Evolutionary conservation across 345 rosid genomes (phyloP).

Genomic region (Laguncularia racemosa): DNA sequence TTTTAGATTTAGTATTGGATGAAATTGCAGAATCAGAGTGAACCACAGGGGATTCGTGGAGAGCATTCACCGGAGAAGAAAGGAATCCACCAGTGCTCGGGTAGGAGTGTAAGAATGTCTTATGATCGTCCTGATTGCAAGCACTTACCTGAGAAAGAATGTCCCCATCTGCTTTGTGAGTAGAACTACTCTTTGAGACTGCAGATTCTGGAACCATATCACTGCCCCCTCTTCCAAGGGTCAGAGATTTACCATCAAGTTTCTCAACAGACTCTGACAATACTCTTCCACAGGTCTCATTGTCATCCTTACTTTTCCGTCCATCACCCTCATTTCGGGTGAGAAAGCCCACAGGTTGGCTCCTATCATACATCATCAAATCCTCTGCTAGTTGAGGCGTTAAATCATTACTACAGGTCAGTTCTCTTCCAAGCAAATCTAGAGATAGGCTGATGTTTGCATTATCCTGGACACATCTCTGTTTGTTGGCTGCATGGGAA

Average conservation of each 20-base stretch:
- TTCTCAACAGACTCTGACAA: slow-evolving; percentile 9
- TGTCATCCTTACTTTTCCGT: slow-evolving; percentile 9
- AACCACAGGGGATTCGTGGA: neutral
- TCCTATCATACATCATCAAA: neutral
- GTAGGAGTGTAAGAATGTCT: slow-evolving; percentile 1
- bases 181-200: neutral
- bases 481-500: too few species aligned
- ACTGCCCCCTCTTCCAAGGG: slow-evolving; percentile 13
- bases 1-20: neutral
- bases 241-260: slow-evolving; percentile 20
- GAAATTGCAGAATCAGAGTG: neutral
- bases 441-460: too few species aligned
- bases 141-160: slow-evolving; percentile 8
- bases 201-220: slow-evolving; percentile 5
- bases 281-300: neutral
- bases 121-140: slow-evolving; percentile 6
- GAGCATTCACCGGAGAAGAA: slow-evolving; percentile 5
- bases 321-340: neutral
- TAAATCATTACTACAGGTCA: too few species aligned
- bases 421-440: too few species aligned
- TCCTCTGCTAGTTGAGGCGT: slow-evolving; percentile 3
- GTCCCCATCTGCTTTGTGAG: slow-evolving; percentile 4
- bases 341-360: neutral
- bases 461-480: too few species aligned
- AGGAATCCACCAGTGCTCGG: neutral